Conservation (phyloP, 352 stramenopile species). For the Phytophthora pseudosyringae region DNA sequence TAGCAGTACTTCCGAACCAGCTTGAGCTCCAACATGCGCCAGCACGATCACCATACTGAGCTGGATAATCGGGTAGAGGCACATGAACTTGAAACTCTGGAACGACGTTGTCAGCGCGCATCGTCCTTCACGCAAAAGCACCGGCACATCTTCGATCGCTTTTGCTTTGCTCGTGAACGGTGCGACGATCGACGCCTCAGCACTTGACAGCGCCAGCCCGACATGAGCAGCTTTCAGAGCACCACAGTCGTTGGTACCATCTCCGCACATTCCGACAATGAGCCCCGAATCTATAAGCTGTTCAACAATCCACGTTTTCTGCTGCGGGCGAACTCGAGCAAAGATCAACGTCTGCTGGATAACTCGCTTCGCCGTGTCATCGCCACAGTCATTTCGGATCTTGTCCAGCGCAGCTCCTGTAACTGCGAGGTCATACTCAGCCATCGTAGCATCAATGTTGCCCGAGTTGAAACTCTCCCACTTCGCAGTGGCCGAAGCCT, state of each 20-base stretch:
- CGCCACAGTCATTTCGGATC: constrained; percentile 32
- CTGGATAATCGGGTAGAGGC: constrained; percentile 65
- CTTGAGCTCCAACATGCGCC: constrained; percentile 24
- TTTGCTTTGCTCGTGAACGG: constrained; percentile 91
- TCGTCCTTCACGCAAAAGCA: constrained; percentile 84
- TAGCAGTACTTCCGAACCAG: constrained; percentile 35
- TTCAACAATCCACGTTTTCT: constrained; percentile 69
- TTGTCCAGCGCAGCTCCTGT: constrained; percentile 57
- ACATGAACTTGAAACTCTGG: constrained; percentile 65
- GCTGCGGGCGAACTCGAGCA: constrained; percentile 56
- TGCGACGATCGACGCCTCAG: constrained; percentile 85
- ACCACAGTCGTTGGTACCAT: constrained; percentile 86
- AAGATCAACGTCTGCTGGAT: constrained; percentile 59
- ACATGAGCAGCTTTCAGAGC: constrained; percentile 88
- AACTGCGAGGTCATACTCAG: constrained; percentile 50
- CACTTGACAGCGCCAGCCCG: constrained; percentile 81
- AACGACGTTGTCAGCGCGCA: constrained; percentile 78
- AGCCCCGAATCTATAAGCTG: constrained; percentile 51
- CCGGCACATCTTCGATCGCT: constrained; percentile 69
- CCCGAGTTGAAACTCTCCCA: constrained; percentile 36
- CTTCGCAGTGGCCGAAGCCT: constrained; percentile 18
- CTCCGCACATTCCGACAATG: constrained; percentile 60
- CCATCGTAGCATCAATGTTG: constrained; percentile 34
- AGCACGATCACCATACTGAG: constrained; percentile 48
- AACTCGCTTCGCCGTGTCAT: constrained; percentile 47